Base-by-base conservation (phyloP, 345 rosid species). In the Moricandia arvensis region DNA sequence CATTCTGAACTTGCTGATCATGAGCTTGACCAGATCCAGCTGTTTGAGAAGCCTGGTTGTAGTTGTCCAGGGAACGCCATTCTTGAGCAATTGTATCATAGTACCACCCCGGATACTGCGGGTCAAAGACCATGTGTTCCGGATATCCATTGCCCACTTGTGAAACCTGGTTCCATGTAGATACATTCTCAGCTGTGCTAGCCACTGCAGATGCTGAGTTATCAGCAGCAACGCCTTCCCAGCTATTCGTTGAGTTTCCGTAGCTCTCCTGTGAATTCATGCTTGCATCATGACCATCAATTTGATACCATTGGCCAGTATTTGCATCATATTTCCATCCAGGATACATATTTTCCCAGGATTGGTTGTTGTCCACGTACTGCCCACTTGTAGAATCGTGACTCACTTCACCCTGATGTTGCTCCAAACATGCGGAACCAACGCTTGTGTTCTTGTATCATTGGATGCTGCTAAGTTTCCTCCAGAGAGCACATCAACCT, bases 61-160 rank as follows among this genome's bases (percentile, higher is more conserved):
- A 89, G 84, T 85, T 87, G 51, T 96, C 98, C 60, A 91, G 66
- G 7, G 88, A 12, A 66, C 68, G 80, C 98, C 98, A 96, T 67
- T 89, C 91, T 82, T 84, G 87, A 27, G 80, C 79, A 81, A 87
- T 76, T 45, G 86, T 83, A 62, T 93, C 93, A 79, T 83, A 93
- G 83, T 93, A 96, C 97, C 97, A 96, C 75, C 92, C 99, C 38
- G 98, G 99, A 76, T 86, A 91, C 57, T 89, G 98, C 7, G 91
- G 84, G 75, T 96, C 95, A 86, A 93, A 96, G 55, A 82, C 71
- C 93, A 96, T 93, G 77, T 91, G 91, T 60, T 89, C 95, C 4
- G 98, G 96, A 77, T 93, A 89, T 37, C 89, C 98, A 79, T 84
- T 87, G 79, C 88, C 77, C 70, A 59, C 83, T 73, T 87, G 84